phyloP scores from a whole-genome alignment of 495 filamentous ascomycete genomes.

The Chaetomidium leptoderma region DNA sequence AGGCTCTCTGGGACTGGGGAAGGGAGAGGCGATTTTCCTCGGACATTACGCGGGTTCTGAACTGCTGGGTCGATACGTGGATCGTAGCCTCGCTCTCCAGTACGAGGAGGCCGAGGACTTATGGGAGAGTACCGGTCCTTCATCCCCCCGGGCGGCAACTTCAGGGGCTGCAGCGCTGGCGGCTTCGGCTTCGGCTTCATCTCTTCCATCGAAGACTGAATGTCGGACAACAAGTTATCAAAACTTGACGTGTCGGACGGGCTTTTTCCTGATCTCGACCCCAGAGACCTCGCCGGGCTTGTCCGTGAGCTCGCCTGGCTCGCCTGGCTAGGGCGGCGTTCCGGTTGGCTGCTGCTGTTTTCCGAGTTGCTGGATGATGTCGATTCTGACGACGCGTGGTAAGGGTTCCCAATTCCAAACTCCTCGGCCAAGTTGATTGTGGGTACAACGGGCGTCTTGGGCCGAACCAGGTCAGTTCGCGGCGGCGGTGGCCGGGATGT shows the following conservation, averaged over 20 bases:
- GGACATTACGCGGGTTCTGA: conserved; percentile 18
- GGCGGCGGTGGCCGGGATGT: conserved; percentile 47
- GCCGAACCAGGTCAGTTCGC: conserved; percentile 41
- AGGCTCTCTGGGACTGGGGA: conserved; percentile 26
- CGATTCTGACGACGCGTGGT: conserved; percentile 63
- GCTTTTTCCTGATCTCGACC: conserved; percentile 36
- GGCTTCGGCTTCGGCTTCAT: conserved; percentile 24
- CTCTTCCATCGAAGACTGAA: conserved; percentile 48
- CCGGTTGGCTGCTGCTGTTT: conserved; percentile 38
- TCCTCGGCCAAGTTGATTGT: conserved; percentile 48
- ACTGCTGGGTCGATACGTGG: conserved; percentile 35
- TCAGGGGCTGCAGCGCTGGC: conserved; percentile 21
- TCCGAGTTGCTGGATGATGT: conserved; percentile 60
- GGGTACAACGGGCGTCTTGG: conserved; percentile 34
- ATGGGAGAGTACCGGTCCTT: conserved; percentile 21
- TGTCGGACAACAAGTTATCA: conserved; percentile 50
- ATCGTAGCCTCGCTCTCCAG: conserved; percentile 32
- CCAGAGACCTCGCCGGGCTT: conserved; percentile 52
- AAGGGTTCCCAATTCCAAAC: conserved; percentile 51
- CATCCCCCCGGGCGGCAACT: conserved; percentile 25
- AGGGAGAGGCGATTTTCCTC: conserved; percentile 22
- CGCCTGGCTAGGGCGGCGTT: conserved; percentile 55
- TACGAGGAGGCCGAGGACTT: conserved; percentile 28
- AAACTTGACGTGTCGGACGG: conserved; percentile 38
- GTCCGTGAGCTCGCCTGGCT: conserved; percentile 73